Base-by-base conservation (phyloP, 2,329 filamentous ascomycete genomes). In the Coniochaeta pulveracea region DNA sequence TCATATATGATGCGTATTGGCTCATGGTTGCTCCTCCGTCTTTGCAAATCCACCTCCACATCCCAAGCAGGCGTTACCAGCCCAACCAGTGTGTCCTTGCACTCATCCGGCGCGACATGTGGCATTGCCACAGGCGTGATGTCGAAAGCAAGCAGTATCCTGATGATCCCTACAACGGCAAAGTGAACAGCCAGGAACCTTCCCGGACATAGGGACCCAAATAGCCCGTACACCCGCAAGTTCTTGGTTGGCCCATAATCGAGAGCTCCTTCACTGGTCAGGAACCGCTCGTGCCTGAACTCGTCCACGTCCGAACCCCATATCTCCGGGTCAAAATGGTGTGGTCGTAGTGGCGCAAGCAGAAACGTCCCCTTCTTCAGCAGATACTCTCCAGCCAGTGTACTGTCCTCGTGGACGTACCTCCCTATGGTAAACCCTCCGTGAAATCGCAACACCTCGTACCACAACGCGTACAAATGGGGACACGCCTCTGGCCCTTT, bases 201-300 rank as follows among this genome's bases (percentile, higher is more conserved):
- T 17, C 38, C 38, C 3, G 38, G 38, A 31, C 38, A 40, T 5
- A 38, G 6, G 6, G 36, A 26, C 7, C 36, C 38, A 26, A 40
- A 40, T 4, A 40, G 14, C 2, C 38, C 38, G 34, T 33, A 40
- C 7, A 40, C 31, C 10, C 33, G 32, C 9, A 40, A 18, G 10
- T 36, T 38, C 35, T 22, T 38, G 11, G 25, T 35, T 5, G 17
- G 26, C 4, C 19, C 23, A 10, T 30, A 27, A 12, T 40, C 33
- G 6, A 40, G 16, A 9, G 14, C 34, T 9, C 36, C 34, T n/a
- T 29, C 33, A 14, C 17, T 18, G 7, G n/a, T 33, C 36, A 34
- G n/a, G 15, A 36, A 36, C 16, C 35, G 15, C 11, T 15, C 12
- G 9, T 29, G 29, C 4, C 24, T 10, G 19, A 37, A 37, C 3